phyloP scores from a whole-genome alignment of 331 rosid species.

The Quercus phellos region DNA sequence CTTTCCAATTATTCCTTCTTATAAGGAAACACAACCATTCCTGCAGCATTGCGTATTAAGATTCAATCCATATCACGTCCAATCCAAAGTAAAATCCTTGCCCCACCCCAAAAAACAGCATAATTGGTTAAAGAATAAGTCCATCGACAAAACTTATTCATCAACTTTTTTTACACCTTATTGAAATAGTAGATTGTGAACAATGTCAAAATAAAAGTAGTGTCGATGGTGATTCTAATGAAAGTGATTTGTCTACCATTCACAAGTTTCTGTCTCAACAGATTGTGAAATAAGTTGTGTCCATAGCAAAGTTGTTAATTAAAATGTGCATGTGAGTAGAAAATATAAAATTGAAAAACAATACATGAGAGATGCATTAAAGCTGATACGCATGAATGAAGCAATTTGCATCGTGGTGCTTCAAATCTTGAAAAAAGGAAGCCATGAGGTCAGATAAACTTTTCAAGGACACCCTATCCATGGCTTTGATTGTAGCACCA shows the following conservation, averaged over 20 bases:
- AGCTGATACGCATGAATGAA: not conserved
- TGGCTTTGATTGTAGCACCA: conserved; percentile 1
- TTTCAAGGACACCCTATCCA: conserved; percentile 6
- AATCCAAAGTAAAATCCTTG: not conserved
- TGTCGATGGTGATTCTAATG: too few relatives aligned
- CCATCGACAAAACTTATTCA: too few relatives aligned
- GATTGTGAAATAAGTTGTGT: too few relatives aligned
- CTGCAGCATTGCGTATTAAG: too few relatives aligned
- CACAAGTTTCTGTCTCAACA: too few relatives aligned
- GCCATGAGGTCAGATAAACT: not conserved
- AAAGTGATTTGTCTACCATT: too few relatives aligned
- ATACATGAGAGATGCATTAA: not conserved
- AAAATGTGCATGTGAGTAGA: not conserved
- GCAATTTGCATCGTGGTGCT: not conserved
- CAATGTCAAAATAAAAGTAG: too few relatives aligned
- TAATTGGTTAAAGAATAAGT: not conserved
- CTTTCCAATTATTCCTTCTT: not conserved
- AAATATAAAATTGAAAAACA: not conserved
- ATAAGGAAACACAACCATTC: too few relatives aligned
- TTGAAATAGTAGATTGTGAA: too few relatives aligned
- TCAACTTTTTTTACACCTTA: too few relatives aligned
- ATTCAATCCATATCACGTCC: too few relatives aligned
- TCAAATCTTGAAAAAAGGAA: not conserved
- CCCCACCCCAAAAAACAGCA: not conserved
- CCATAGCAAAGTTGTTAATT: too few relatives aligned